Evolutionary conservation across 768 basidiomycete species (phyloP).

Genomic region (Cystoderma amianthinum): DNA sequence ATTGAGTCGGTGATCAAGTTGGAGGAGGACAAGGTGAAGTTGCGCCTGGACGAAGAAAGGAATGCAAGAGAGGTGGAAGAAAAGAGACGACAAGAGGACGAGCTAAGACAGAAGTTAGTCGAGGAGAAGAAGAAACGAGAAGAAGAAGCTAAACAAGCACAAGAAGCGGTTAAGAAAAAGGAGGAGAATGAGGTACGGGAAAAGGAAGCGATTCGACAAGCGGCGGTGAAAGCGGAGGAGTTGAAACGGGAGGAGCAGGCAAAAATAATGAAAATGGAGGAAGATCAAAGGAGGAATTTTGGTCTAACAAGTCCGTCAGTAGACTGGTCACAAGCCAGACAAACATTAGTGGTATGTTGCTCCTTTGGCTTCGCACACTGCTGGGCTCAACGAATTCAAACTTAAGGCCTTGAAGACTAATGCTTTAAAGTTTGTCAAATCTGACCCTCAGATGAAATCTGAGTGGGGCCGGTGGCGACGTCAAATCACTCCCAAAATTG

Average conservation of each 20-base stretch:
- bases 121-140: slow-evolving; percentile 26
- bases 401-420: slow-evolving; percentile 56
- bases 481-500: slow-evolving; percentile 80
- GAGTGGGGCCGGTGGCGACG: slow-evolving; percentile 66
- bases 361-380: too few species aligned
- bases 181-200: slow-evolving; percentile 24
- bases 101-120: slow-evolving; percentile 26
- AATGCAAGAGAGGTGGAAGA: slow-evolving; percentile 33
- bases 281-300: slow-evolving; percentile 30
- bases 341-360: slow-evolving; percentile 43
- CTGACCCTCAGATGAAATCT: slow-evolving; percentile 42
- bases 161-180: slow-evolving; percentile 29
- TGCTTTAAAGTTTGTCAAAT: slow-evolving; percentile 60
- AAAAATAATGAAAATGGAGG: slow-evolving; percentile 19
- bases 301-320: slow-evolving; percentile 51
- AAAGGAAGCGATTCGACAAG: slow-evolving; percentile 19
- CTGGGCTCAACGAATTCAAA: too few species aligned
- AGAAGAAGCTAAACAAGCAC: slow-evolving; percentile 22
- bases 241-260: slow-evolving; percentile 21
- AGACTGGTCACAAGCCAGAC: slow-evolving; percentile 59
- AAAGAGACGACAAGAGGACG: slow-evolving; percentile 26
- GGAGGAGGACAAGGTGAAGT: slow-evolving; percentile 55
- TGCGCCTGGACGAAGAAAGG: slow-evolving; percentile 49
- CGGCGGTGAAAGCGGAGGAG: slow-evolving; percentile 18
- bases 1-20: slow-evolving; percentile 56